Conservation (phyloP, 495 filamentous ascomycete genomes). For the Aspergillus campestris region DNA sequence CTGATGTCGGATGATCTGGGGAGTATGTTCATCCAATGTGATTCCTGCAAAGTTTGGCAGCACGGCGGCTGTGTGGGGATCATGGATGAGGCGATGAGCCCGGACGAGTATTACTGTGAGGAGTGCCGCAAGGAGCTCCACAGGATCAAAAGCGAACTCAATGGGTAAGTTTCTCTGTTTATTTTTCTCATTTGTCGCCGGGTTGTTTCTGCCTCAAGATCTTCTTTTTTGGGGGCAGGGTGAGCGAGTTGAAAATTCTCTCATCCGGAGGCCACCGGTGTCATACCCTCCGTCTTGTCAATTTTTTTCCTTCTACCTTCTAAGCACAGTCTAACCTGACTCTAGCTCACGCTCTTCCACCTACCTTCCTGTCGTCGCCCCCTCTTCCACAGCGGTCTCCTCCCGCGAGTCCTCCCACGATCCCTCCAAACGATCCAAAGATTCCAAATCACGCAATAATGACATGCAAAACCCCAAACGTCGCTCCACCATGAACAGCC, state of each 20-base stretch:
- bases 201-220: not conserved
- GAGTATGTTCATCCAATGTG: slow-evolving; percentile 96
- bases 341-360: slow-evolving; percentile 55
- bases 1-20: slow-evolving; percentile 72
- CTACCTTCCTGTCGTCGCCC: slow-evolving; percentile 56
- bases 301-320: not conserved
- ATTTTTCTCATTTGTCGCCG: slow-evolving; percentile 6
- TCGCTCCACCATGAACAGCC: slow-evolving; percentile 95
- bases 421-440: slow-evolving; percentile 38
- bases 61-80: slow-evolving; percentile 98
- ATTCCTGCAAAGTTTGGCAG: slow-evolving; percentile 97
- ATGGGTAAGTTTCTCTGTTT: slow-evolving; percentile 65
- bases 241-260: not conserved
- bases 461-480: slow-evolving; percentile 57
- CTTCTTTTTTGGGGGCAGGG: no score
- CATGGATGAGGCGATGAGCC: slow-evolving; percentile 81
- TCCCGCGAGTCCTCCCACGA: slow-evolving; percentile 39
- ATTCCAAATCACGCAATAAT: slow-evolving; percentile 39
- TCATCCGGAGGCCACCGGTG: not conserved
- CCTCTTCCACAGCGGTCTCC: slow-evolving; percentile 34
- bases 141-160: slow-evolving; percentile 64
- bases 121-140: slow-evolving; percentile 87
- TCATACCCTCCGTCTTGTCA: not conserved
- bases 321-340: not conserved
- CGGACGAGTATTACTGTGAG: slow-evolving; percentile 97